Base-by-base conservation (phyloP, 129 eudicot genomes). In the Smallanthus sonchifolius region DNA sequence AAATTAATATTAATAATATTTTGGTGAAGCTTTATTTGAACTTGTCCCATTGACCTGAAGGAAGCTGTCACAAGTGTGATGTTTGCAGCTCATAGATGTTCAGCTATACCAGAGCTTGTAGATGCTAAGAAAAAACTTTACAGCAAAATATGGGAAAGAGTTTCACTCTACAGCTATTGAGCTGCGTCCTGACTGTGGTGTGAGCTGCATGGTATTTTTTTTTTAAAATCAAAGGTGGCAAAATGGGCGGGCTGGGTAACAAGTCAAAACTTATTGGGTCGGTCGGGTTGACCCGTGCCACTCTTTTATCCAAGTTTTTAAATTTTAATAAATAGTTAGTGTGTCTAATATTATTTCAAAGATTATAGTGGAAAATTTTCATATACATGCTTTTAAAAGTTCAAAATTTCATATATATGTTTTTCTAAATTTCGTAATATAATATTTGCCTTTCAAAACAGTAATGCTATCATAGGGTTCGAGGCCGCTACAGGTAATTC, bases 81-180 rank as follows among this genome's bases (percentile, higher is more conserved):
- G 72, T 93, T 88, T 86, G 96, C 98, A 24, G 82, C 97, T 60
- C 98, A 91, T 36, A 88, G 98, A 80, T 93, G 98, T 81, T 86
- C 92, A 65, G 98, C 88, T 34, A 84, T 93, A 49, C 81, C 89
- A 4, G 97, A 93, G 75, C 96, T 93, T 75, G 70, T 10, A 57
- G 98, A 93, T 80, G 90, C 76, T 40, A 81, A 80, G n/a, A 72
- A 93, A 93, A 77, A 91, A 84, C 40, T 80, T 93, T 10, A 82
- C 85, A 39, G 87, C 89, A 37, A 93, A 93, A 86, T 93, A 93
- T 70, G 98, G 98, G 59, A 90, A 90, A 80, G 98, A 90, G 72
- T 93, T 93, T 40, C 79, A 71, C 32, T 70, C 85, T 67, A 85
- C 87, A 55, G 97, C 98, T 63, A 75, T 80, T 62, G 98, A 93